These are phyloP conservation scores for Colletotrichum musae DNA, from an alignment of 2,329 filamentous ascomycete species.

Conservation along the genomic window DNA sequence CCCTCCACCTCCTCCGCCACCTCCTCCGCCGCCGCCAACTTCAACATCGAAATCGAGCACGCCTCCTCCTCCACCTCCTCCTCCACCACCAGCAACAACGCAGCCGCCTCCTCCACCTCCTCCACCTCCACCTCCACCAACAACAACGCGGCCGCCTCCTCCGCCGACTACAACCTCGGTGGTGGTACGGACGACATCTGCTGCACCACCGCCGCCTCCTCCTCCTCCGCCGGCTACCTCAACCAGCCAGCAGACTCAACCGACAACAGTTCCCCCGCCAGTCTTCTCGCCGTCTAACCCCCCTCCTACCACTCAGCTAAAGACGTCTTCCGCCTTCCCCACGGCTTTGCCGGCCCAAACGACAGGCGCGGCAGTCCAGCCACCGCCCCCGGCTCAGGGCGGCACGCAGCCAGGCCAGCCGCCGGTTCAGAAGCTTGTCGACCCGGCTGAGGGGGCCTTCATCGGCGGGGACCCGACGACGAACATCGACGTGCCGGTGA, in stretches of 20 bases:
- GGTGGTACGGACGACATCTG: background rate
- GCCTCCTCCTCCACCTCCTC: slow-evolving; percentile 20
- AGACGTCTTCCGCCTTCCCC: background rate
- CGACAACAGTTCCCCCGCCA: slow-evolving; percentile 1
- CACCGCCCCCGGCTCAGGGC: slow-evolving; percentile 15
- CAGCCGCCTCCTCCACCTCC: slow-evolving; percentile 17
- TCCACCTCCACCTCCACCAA: slow-evolving; percentile 6
- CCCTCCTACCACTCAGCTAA: slow-evolving; percentile 1
- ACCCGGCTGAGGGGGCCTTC: slow-evolving; percentile 33
- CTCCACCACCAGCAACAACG: slow-evolving; percentile 3
- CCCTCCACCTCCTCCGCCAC: slow-evolving; percentile 10
- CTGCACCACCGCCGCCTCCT: slow-evolving; percentile 3
- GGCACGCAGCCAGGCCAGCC: slow-evolving; percentile 6
- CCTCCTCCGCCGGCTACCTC: background rate
- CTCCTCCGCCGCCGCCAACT: slow-evolving; percentile 5
- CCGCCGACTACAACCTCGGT: background rate
- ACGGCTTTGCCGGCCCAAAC: slow-evolving; percentile 29
- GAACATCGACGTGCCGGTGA: slow-evolving; percentile 44
- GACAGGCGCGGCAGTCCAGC: slow-evolving; percentile 11
- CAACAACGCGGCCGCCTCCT: background rate
- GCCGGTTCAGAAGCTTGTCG: slow-evolving; percentile 10
- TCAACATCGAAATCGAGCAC: slow-evolving; percentile 12
- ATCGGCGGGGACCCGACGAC: slow-evolving; percentile 34
- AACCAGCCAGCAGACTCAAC: background rate
- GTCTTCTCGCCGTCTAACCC: slow-evolving; percentile 10